Percentiles rank a stretch among this genome's conserved stretches.
phyloP scores from a whole-genome alignment of 2,329 filamentous ascomycete genomes.

The Cladophialophora carrionii region DNA sequence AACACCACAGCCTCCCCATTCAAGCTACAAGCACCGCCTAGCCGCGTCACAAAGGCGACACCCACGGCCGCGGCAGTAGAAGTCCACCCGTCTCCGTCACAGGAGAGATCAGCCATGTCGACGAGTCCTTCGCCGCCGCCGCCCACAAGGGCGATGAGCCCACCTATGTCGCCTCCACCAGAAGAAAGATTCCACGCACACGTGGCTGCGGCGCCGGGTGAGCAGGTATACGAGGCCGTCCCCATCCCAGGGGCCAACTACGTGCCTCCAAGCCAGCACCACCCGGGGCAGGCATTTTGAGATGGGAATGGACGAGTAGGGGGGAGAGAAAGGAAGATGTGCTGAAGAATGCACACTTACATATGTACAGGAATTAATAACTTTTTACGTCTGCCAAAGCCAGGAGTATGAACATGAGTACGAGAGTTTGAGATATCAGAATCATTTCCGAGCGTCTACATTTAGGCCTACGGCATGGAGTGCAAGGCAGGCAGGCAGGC shows the following conservation, averaged over 20 bases:
- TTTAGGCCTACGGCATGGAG: background rate
- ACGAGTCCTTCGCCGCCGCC: conserved; percentile 42
- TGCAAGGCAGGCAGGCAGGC: background rate
- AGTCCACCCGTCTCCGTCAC: conserved; percentile 59
- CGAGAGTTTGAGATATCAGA: background rate
- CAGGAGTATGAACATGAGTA: background rate
- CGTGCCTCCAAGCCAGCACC: conserved; percentile 45
- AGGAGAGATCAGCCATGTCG: background rate
- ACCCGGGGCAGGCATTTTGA: conserved; percentile 30
- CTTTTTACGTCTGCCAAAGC: background rate
- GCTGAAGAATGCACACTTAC: background rate
- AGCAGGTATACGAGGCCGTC: conserved; percentile 81
- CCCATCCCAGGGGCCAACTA: conserved; percentile 84
- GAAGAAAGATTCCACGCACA: conserved; percentile 63
- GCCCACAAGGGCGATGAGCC: conserved; percentile 43
- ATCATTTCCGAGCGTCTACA: background rate
- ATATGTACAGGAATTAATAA: conserved; percentile 7
- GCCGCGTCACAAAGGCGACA: conserved; percentile 75
- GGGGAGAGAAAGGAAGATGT: background rate
- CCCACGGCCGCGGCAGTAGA: conserved; percentile 66
- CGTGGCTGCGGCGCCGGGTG: conserved; percentile 72
- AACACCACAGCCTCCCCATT: conserved; percentile 64
- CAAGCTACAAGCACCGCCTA: conserved; percentile 81
- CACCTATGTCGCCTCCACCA: conserved; percentile 40
- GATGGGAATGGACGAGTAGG: background rate